These are phyloP conservation scores for Blastobotrys arbuscula DNA, from an alignment of 1,139 yeast genomes.

Conservation along the genomic window DNA sequence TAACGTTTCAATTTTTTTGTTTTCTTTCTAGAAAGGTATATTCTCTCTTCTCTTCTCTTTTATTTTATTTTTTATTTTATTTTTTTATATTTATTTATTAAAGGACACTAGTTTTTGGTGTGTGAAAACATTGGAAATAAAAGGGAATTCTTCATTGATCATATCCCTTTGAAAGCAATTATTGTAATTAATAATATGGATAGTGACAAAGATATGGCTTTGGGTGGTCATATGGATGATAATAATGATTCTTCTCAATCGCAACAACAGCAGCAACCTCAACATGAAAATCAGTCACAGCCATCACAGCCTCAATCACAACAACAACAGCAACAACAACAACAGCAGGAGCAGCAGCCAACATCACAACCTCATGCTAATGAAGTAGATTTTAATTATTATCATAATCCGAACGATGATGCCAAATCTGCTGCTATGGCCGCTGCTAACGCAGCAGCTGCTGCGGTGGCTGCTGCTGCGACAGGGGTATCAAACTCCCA, in stretches of 20 bases:
- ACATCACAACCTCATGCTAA: not conserved
- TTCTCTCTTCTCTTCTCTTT: not conserved
- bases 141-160: not conserved
- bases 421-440: slow-evolving; percentile 1
- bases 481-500: not conserved
- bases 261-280: slow-evolving; percentile 7
- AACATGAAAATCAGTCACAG: slow-evolving; percentile 4
- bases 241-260: not conserved
- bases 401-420: not conserved
- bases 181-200: not conserved
- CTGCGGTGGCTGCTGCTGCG: not conserved
- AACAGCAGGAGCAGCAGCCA: not conserved
- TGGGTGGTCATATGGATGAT: slow-evolving; percentile 9
- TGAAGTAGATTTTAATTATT: not conserved
- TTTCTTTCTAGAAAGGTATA: no score
- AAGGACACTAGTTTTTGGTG: not conserved
- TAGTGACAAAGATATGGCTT: slow-evolving; percentile 2
- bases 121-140: not conserved
- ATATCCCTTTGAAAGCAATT: not conserved
- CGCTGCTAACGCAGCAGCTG: slow-evolving; percentile 3
- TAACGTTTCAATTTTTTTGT: no score
- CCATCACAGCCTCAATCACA: slow-evolving; percentile 11
- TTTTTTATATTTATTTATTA: not conserved
- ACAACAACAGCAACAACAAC: slow-evolving; percentile 1
- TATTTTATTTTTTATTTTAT: not conserved